Evolutionary conservation across 2,329 filamentous ascomycete genomes (phyloP).

Genomic region (Annulohypoxylon truncatum): DNA sequence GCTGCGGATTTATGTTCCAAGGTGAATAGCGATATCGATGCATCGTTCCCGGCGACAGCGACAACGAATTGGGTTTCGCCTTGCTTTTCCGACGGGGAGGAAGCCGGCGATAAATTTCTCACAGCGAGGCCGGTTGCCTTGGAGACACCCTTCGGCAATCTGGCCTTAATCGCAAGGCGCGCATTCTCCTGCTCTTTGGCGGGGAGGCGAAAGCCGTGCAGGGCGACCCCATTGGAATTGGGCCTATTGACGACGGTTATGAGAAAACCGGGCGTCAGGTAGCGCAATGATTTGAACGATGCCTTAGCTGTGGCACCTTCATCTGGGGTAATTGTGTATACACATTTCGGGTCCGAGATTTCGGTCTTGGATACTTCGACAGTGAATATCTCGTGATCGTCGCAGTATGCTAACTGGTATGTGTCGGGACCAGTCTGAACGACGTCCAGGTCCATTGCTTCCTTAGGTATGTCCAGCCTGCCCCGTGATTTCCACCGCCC

Average conservation of each 20-base stretch:
- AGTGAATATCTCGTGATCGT: constrained; percentile 78
- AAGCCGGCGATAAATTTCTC: constrained; percentile 70
- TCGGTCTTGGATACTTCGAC: constrained; percentile 61
- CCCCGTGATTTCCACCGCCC: constrained; percentile 63
- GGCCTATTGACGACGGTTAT: constrained; percentile 69
- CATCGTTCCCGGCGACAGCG: constrained; percentile 83
- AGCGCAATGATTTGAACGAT: constrained; percentile 68
- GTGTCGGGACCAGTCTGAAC: constrained; percentile 69
- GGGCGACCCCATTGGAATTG: constrained; percentile 65
- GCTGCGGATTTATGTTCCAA: constrained; percentile 72
- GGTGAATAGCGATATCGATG: constrained; percentile 81
- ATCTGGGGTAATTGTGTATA: constrained; percentile 67
- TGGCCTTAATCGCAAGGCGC: constrained; percentile 63
- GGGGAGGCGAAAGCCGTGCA: constrained; percentile 68
- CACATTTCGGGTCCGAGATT: constrained; percentile 60
- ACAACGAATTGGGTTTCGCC: constrained; percentile 81
- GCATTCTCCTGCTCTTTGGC: constrained; percentile 55
- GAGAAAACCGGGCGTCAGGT: constrained; percentile 67
- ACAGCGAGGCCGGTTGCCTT: constrained; percentile 84
- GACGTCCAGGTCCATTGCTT: constrained; percentile 78
- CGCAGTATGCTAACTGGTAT: constrained; percentile 82
- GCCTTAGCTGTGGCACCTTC: constrained; percentile 59
- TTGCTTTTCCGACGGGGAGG: constrained; percentile 61
- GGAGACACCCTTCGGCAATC: constrained; percentile 74
- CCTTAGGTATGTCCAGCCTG: constrained; percentile 62